These are phyloP conservation scores for Daedaleopsis nitida DNA, from an alignment of 768 basidiomycete species.

Conservation along the genomic window DNA sequence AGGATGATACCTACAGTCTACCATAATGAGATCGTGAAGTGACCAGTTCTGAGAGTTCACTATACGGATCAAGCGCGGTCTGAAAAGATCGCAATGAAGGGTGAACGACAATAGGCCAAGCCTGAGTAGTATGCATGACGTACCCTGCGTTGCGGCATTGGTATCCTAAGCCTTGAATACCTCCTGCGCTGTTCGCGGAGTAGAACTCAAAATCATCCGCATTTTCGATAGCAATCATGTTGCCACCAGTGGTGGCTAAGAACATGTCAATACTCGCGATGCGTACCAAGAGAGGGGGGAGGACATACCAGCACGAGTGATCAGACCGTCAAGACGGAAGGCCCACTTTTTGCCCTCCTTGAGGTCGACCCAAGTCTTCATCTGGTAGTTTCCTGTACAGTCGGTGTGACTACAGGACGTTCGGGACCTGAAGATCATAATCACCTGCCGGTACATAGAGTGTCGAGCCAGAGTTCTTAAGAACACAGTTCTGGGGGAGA, in stretches of 20 bases:
- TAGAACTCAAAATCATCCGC: slow-evolving; percentile 36
- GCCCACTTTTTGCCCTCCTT: slow-evolving; percentile 31
- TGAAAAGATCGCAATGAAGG: not conserved
- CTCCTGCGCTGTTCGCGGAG: slow-evolving; percentile 32
- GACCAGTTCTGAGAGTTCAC: slow-evolving; percentile 32
- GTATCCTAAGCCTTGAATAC: slow-evolving; percentile 34
- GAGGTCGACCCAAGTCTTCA: slow-evolving; percentile 34
- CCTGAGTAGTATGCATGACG: not conserved
- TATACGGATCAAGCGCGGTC: slow-evolving; percentile 32
- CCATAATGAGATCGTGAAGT: slow-evolving; percentile 35
- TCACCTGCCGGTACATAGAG: slow-evolving; percentile 30
- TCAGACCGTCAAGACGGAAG: slow-evolving; percentile 33
- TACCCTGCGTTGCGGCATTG: slow-evolving; percentile 34
- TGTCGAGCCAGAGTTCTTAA: slow-evolving; percentile 26
- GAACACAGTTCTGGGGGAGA: slow-evolving; percentile 25
- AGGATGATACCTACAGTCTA: slow-evolving; percentile 25
- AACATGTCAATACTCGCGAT: not conserved
- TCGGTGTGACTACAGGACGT: not conserved
- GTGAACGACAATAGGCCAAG: not conserved
- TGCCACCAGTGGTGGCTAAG: slow-evolving; percentile 27
- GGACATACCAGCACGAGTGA: slow-evolving; percentile 29
- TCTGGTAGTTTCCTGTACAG: slow-evolving; percentile 25
- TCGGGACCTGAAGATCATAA: not conserved
- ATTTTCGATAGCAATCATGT: slow-evolving; percentile 34
- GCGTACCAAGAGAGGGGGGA: not conserved